Evolutionary conservation across 2,329 filamentous ascomycete species (phyloP).

Genomic region (Calycina herbarum): DNA sequence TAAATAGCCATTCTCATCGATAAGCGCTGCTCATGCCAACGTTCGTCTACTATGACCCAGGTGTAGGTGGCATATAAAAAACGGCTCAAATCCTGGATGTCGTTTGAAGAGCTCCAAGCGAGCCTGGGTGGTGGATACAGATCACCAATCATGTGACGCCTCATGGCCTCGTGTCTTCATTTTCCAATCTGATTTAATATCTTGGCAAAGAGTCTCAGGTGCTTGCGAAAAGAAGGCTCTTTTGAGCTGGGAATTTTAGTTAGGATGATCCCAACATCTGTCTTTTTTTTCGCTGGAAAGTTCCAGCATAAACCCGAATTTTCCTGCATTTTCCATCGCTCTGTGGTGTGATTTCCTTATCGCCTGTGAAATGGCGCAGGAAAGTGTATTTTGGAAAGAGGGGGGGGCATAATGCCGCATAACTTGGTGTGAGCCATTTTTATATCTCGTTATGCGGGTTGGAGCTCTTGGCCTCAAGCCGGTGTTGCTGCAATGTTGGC

Average conservation of each 20-base stretch:
- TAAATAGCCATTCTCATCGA: neutral
- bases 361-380: neutral
- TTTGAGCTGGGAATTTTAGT: neutral
- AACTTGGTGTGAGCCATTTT: neutral
- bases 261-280: neutral
- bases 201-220: slow-evolving; percentile 3
- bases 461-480: neutral
- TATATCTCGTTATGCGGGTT: neutral
- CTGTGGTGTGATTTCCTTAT: neutral
- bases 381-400: neutral
- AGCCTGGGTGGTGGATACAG: neutral
- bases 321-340: neutral
- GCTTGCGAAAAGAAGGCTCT: neutral
- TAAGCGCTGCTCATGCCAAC: neutral
- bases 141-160: neutral
- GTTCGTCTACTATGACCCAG: neutral
- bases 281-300: neutral
- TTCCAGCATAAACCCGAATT: neutral
- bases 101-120: neutral
- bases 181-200: neutral
- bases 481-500: neutral
- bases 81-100: neutral
- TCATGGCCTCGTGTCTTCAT: neutral
- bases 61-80: neutral
- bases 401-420: neutral